A percentile compares a stretch with the other conserved stretches of the same genome.
Evolutionary conservation across 2,329 filamentous ascomycete genomes (phyloP).

Genomic region (Hypoxylon sp.): DNA sequence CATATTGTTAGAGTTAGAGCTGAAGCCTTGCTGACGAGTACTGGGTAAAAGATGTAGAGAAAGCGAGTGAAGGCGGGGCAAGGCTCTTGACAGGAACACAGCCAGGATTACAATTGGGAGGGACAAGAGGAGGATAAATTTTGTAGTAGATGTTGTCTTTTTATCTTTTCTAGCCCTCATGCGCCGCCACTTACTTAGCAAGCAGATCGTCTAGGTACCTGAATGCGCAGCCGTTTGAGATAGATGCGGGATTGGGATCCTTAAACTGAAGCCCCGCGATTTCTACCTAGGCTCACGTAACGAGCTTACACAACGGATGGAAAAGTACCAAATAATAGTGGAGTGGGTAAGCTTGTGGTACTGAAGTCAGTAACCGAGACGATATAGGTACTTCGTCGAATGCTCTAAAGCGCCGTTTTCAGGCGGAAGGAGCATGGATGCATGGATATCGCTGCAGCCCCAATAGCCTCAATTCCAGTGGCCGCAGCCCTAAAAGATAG

Average conservation of each 20-base stretch:
- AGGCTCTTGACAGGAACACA: slow-evolving; percentile 46
- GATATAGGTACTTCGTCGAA: neutral
- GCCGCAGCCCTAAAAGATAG: slow-evolving; percentile 14
- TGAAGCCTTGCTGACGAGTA: slow-evolving; percentile 25
- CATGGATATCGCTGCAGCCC: neutral
- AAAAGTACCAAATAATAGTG: slow-evolving; percentile 9
- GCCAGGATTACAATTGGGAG: slow-evolving; percentile 49
- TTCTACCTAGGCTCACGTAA: slow-evolving; percentile 15
- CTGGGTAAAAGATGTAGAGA: slow-evolving; percentile 45
- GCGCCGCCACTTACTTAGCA: slow-evolving; percentile 18
- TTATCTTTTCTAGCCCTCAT: slow-evolving; percentile 42
- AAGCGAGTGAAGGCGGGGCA: slow-evolving; percentile 51
- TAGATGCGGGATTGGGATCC: neutral
- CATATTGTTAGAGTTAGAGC: slow-evolving; percentile 28
- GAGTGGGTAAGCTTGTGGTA: neutral
- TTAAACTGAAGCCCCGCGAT: slow-evolving; percentile 17
- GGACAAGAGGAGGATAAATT: slow-evolving; percentile 42
- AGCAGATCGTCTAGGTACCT: neutral
- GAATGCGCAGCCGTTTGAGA: slow-evolving; percentile 2
- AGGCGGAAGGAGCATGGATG: neutral
- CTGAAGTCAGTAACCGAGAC: slow-evolving; percentile 14
- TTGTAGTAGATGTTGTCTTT: slow-evolving; percentile 25
- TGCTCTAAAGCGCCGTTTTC: slow-evolving; percentile 1
- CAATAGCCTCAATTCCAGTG: slow-evolving; percentile 28
- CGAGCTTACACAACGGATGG: neutral